Percentiles rank a stretch among this genome's conserved stretches.
phyloP scores from a whole-genome alignment of 208 protist genomes.

The Phytomonas francai region DNA sequence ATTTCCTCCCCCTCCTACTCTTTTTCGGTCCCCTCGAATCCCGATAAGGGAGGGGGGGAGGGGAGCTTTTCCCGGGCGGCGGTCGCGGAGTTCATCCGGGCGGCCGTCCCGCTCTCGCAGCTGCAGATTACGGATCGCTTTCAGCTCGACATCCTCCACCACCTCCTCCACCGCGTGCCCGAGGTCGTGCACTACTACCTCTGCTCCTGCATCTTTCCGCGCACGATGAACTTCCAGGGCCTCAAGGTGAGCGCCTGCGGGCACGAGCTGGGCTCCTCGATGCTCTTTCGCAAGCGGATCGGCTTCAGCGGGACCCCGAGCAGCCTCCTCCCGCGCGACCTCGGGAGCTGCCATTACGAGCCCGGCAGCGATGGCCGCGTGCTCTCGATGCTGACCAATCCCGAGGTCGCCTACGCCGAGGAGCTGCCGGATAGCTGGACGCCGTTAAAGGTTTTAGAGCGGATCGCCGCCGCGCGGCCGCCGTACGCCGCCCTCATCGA shows the following conservation, averaged over 20 bases:
- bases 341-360: constrained; percentile 93
- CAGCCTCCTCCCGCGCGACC: constrained; percentile 90
- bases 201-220: constrained; percentile 80
- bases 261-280: constrained; percentile 90
- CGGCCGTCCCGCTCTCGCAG: constrained; percentile 80
- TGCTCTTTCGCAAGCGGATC: constrained; percentile 90
- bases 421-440: constrained; percentile 82
- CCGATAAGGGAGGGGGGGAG: constrained; percentile 11
- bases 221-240: constrained; percentile 81
- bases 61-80: constrained; percentile 11
- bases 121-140: constrained; percentile 65
- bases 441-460: constrained; percentile 80
- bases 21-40: not conserved
- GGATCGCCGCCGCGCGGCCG: constrained; percentile 70
- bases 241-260: constrained; percentile 93
- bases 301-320: constrained; percentile 94
- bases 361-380: constrained; percentile 89
- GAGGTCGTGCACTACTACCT: constrained; percentile 84
- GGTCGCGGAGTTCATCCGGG: constrained; percentile 19
- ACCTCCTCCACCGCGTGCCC: constrained; percentile 52
- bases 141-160: constrained; percentile 57
- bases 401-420: constrained; percentile 51
- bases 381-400: constrained; percentile 86
- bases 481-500: constrained; percentile 93
- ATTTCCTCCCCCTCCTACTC: not conserved